These are phyloP conservation scores for Spizellomyces punctatus DNA, from an alignment of 192 early-diverging fungal genomes.

Conservation along the genomic window DNA sequence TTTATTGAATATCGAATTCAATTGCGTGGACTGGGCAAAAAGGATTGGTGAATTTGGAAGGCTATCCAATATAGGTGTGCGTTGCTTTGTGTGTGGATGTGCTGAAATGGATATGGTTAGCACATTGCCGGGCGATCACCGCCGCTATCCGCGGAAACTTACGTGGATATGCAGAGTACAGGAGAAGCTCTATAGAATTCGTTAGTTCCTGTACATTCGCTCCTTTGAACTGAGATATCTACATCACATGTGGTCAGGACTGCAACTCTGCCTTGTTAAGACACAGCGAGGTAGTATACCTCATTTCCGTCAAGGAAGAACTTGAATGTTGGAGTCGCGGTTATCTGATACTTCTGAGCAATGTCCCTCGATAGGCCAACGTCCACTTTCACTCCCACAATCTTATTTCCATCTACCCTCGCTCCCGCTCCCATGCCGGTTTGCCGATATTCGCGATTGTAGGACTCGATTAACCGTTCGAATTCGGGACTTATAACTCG, in stretches of 20 bases:
- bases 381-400: conserved; percentile 70
- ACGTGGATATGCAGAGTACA: conserved; percentile 68
- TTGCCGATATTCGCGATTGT: conserved; percentile 31
- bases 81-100: conserved; percentile 60
- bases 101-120: conserved; percentile 36
- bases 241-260: background rate
- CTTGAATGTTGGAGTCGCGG: conserved; percentile 74
- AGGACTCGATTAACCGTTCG: conserved; percentile 56
- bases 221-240: conserved; percentile 59
- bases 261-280: background rate
- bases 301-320: conserved; percentile 63
- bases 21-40: conserved; percentile 39
- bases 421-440: conserved; percentile 15
- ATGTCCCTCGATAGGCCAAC: conserved; percentile 54
- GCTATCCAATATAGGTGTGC: conserved; percentile 41
- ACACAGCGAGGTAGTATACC: background rate
- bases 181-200: conserved; percentile 59
- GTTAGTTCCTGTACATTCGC: conserved; percentile 64
- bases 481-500: conserved; percentile 70
- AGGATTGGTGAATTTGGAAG: conserved; percentile 40
- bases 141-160: conserved; percentile 13
- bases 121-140: no score
- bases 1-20: conserved; percentile 51
- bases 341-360: conserved; percentile 54
- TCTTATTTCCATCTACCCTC: conserved; percentile 14